phyloP scores from a whole-genome alignment of 768 basidiomycete species.

The Cyclocybe cylindracea region DNA sequence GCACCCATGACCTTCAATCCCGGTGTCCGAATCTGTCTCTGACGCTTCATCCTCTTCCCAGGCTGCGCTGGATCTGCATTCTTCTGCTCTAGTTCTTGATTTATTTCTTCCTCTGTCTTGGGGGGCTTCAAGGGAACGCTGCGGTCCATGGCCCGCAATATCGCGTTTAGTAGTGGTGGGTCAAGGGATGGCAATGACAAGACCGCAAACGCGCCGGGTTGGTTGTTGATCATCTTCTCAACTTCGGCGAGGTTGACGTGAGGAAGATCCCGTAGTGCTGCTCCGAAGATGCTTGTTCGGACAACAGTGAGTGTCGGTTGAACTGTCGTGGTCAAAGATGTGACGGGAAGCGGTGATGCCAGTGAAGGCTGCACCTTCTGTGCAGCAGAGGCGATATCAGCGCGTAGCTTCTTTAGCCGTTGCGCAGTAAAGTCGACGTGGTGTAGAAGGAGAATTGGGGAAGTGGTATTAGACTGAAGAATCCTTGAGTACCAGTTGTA shows the following conservation, averaged over 20 bases:
- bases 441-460: constrained; percentile 76
- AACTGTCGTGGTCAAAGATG: constrained; percentile 23
- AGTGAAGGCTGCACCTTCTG: constrained; percentile 44
- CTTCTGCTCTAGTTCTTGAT: constrained; percentile 49
- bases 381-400: constrained; percentile 62
- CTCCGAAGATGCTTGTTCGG: constrained; percentile 79
- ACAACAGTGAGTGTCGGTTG: constrained; percentile 67
- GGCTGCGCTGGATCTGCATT: constrained; percentile 69
- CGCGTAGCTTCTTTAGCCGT: constrained; percentile 66
- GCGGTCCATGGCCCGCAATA: constrained; percentile 68
- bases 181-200: constrained; percentile 66
- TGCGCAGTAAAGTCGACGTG: constrained; percentile 75
- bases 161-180: constrained; percentile 68
- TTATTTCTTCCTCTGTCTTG: constrained; percentile 52
- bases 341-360: constrained; percentile 29
- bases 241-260: constrained; percentile 50
- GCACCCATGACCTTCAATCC: constrained; percentile 77
- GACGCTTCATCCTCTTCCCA: constrained; percentile 65
- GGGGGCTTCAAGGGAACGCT: constrained; percentile 60
- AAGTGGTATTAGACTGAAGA: constrained; percentile 52
- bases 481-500: constrained; percentile 80
- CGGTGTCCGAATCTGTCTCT: constrained; percentile 56
- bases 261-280: constrained; percentile 64
- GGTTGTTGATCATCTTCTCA: constrained; percentile 53
- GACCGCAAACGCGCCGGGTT: constrained; percentile 64